Base-by-base conservation (phyloP, 1,139 yeast genomes). In the Sugiyamaella neomexicana region DNA sequence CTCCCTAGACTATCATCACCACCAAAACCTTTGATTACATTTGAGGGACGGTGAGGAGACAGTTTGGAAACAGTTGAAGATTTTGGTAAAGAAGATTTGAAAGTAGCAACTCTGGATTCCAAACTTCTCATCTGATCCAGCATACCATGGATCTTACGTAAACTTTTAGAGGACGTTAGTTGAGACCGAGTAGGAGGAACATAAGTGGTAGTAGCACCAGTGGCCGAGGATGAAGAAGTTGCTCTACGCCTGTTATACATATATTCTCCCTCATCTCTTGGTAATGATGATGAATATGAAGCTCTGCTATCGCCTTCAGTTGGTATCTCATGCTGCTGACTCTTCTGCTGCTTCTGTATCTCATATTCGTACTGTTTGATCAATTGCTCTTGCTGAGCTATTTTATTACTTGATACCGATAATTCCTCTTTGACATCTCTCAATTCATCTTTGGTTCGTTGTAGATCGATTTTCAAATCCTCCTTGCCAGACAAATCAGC, bases 381-480 rank as follows among this genome's bases (percentile, higher is more conserved):
- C 16, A 47, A 15, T 8, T 10, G 40, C 23, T 47, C 51, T 16
- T 47, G 51, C 20, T 40, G 51, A 20, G 31, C 12, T n/a, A 49
- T 20, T 25, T 49, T 39, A 5, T 25, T 39, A 32, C 41, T 42
- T 8, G 39, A 37, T 12, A 49, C 31, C 1, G 65, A 57, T 38
- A 70, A 59, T 50, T 71, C 74, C 41, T 70, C 72, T 16, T 59
- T 60, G 8, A 68, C 62, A 27, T 71, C 74, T 13, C 70, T 56
- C 10, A 71, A 59, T 50, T 71, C 73, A 41, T 70, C 74, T 46
- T 67, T 67, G 5, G 70, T 56, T 12, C 74, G 65, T 52, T 71
- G 74, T 13, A 68, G 61, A 50, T 68, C 72, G 16, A 65, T 62
- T 23, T 59, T 58, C 7, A 68, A 52, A 23, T 59, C 63, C 8